A percentile compares a stretch with the other conserved stretches of the same genome.
Conservation (phyloP, 148 eudicot species). For the Rhododendron kiyosumense region DNA sequence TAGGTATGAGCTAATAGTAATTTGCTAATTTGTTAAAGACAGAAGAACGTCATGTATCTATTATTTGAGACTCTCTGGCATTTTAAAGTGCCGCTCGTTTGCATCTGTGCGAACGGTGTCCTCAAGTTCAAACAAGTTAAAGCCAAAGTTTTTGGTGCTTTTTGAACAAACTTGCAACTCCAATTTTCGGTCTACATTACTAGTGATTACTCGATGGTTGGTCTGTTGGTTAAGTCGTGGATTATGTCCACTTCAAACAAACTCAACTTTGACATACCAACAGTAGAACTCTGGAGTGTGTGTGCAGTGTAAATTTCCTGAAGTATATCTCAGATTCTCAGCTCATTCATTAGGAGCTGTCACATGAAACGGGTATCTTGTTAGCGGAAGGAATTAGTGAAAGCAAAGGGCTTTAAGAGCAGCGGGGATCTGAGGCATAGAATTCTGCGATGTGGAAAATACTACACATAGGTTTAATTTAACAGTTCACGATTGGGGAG, state of each 20-base stretch:
- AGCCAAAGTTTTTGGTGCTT: background rate
- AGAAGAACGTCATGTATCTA: background rate
- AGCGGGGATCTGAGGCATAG: background rate
- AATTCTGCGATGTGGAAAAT: background rate
- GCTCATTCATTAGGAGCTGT: background rate
- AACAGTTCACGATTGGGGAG: background rate
- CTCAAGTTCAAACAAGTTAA: background rate
- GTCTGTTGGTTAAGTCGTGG: background rate
- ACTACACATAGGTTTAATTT: background rate
- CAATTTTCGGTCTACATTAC: background rate
- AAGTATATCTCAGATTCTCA: background rate
- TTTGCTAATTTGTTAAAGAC: too few species aligned
- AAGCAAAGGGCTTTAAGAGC: background rate
- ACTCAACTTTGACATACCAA: background rate
- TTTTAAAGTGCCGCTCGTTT: background rate
- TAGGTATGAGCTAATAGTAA: background rate
- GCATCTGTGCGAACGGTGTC: background rate
- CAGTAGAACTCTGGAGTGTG: background rate
- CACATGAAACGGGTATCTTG: background rate
- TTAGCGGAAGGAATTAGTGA: background rate
- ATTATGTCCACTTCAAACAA: background rate
- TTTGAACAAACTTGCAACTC: background rate
- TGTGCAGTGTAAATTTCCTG: background rate
- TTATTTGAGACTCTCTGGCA: background rate
- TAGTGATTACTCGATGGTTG: background rate